Percentiles rank a stretch among this genome's conserved stretches.
Evolutionary conservation across 2,329 filamentous ascomycete species (phyloP).

Genomic region (Cladophialophora immunda): DNA sequence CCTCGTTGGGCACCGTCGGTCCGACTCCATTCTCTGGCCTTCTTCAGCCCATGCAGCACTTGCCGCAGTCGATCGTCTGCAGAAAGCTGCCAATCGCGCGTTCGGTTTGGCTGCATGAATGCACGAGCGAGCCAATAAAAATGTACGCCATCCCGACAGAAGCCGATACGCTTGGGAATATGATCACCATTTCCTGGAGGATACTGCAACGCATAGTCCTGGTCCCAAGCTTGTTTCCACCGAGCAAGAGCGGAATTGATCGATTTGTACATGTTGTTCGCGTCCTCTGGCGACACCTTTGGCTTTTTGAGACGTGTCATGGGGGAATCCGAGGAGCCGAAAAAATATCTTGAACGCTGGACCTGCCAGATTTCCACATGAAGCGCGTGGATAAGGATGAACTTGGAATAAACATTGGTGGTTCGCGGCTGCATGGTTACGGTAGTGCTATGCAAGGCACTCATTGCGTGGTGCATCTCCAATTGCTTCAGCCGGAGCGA

Average conservation of each 20-base stretch:
- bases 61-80: constrained; percentile 69
- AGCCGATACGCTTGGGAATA: constrained; percentile 67
- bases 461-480: constrained; percentile 68
- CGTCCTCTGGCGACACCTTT: constrained; percentile 56
- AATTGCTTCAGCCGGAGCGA: constrained; percentile 71
- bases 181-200: constrained; percentile 53
- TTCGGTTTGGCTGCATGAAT: constrained; percentile 67
- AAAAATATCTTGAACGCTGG: constrained; percentile 54
- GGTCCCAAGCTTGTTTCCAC: constrained; percentile 77
- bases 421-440: constrained; percentile 69
- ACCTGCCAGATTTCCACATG: constrained; percentile 68
- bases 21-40: constrained; percentile 67
- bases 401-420: constrained; percentile 78
- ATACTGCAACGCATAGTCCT: constrained; percentile 74
- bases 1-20: constrained; percentile 71
- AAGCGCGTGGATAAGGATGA: constrained; percentile 75
- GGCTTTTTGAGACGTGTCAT: constrained; percentile 29
- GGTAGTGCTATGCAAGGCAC: constrained; percentile 66
- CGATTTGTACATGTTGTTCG: constrained; percentile 58
- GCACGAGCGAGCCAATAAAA: constrained; percentile 77
- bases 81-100: constrained; percentile 62
- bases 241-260: constrained; percentile 68
- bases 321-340: constrained; percentile 38
- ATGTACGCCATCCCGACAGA: constrained; percentile 75
- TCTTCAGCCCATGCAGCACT: constrained; percentile 68